Percentiles rank a stretch among this genome's conserved stretches.
Evolutionary conservation across 1,139 yeast genomes (phyloP).

Genomic region (Kodamaea sp.): DNA sequence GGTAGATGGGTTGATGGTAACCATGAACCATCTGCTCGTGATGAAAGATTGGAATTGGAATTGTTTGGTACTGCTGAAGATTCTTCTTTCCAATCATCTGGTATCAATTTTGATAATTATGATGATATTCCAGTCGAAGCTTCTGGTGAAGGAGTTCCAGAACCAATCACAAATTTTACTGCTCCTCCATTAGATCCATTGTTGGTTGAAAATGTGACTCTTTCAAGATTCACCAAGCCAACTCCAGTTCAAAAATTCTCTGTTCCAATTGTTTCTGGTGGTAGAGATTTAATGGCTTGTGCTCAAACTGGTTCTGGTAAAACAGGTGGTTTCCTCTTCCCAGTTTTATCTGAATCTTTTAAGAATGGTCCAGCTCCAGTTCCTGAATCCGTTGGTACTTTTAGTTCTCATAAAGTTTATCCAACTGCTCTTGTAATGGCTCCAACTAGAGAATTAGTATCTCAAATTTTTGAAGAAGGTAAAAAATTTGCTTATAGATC

Average conservation of each 20-base stretch:
- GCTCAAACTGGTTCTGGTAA: slow-evolving; percentile 99
- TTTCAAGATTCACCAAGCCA: slow-evolving; percentile 91
- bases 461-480: slow-evolving; percentile 94
- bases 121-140: slow-evolving; percentile 99
- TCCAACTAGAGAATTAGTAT: slow-evolving; percentile 97
- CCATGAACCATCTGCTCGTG: slow-evolving; percentile 78
- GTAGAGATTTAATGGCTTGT: slow-evolving; percentile 99
- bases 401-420: slow-evolving; percentile 70
- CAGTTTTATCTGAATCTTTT: slow-evolving; percentile 90
- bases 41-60: slow-evolving; percentile 69
- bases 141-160: slow-evolving; percentile 92
- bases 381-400: slow-evolving; percentile 54
- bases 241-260: slow-evolving; percentile 99
- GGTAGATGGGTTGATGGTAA: slow-evolving; percentile 86
- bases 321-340: slow-evolving; percentile 99
- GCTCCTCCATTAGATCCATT: slow-evolving; percentile 89
- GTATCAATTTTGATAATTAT: slow-evolving; percentile 97
- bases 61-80: slow-evolving; percentile 89
- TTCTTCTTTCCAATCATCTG: slow-evolving; percentile 80
- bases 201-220: slow-evolving; percentile 78
- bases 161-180: slow-evolving; percentile 82
- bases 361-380: slow-evolving; percentile 78
- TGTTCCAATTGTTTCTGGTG: slow-evolving; percentile 90
- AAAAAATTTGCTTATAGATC: slow-evolving; percentile 96
- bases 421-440: slow-evolving; percentile 96